Conservation (phyloP, 129 eudicot genomes). For the Logfia minima region DNA sequence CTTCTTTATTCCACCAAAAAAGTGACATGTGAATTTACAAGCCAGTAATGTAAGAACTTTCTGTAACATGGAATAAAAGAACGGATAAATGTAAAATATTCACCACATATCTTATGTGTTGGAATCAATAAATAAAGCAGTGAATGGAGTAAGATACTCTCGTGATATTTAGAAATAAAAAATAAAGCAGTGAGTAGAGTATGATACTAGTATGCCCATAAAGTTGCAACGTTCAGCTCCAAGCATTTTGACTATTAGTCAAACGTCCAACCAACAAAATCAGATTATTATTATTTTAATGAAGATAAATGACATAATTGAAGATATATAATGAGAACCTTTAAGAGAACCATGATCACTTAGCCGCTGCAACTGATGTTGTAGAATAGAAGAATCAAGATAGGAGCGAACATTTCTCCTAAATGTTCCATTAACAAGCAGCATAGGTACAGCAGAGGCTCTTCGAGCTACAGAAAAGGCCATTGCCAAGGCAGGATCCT, state of each 20-base stretch:
- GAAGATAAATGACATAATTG: neutral
- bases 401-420: constrained; percentile 81
- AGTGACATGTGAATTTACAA: constrained; percentile 2
- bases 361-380: constrained; percentile 87
- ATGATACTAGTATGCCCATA: neutral
- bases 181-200: neutral
- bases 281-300: neutral
- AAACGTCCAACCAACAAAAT: neutral
- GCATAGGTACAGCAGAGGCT: constrained; percentile 87
- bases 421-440: constrained; percentile 92
- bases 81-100: neutral
- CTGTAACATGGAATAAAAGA: neutral
- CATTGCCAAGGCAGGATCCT: constrained; percentile 96
- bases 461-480: constrained; percentile 92
- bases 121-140: constrained; percentile 3
- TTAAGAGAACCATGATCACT: constrained; percentile 76
- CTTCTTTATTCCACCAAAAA: neutral
- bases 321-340: constrained; percentile 43
- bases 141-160: too few species aligned
- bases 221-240: neutral
- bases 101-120: neutral
- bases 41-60: neutral
- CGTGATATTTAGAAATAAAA: too few species aligned
- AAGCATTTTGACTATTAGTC: neutral
- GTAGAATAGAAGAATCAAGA: constrained; percentile 90